phyloP scores from a whole-genome alignment of 176 grass and related monocot genomes.

The Paspalum notatum region DNA sequence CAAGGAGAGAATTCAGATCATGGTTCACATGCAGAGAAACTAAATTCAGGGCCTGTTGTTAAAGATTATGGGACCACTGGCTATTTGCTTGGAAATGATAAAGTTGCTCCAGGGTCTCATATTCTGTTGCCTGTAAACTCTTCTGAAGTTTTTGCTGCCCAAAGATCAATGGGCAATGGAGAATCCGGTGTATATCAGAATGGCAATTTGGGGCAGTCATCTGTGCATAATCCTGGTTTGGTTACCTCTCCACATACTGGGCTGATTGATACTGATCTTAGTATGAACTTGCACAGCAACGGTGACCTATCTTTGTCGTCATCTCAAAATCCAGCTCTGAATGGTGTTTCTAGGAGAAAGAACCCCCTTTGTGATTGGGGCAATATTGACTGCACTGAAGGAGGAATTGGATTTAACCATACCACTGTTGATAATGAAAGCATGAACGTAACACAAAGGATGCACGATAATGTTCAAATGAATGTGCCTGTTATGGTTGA shows the following conservation, averaged over 20 bases:
- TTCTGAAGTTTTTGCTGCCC: slow-evolving; percentile 35
- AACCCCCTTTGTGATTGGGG: slow-evolving; percentile 34
- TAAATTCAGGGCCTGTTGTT: slow-evolving; percentile 24
- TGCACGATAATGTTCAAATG: slow-evolving; percentile 33
- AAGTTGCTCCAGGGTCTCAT: slow-evolving; percentile 30
- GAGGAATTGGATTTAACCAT: slow-evolving; percentile 30
- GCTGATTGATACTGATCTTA: slow-evolving; percentile 28
- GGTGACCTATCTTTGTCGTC: slow-evolving; percentile 21
- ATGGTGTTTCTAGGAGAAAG: slow-evolving; percentile 38
- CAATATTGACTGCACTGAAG: slow-evolving; percentile 24
- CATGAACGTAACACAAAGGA: slow-evolving; percentile 12
- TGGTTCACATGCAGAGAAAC: slow-evolving; percentile 29
- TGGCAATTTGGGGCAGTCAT: slow-evolving; percentile 36
- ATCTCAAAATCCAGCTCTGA: slow-evolving; percentile 31
- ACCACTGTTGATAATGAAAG: slow-evolving; percentile 25
- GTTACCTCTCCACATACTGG: slow-evolving; percentile 30
- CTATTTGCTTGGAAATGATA: slow-evolving; percentile 17
- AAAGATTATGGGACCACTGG: slow-evolving; percentile 39
- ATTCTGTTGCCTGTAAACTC: slow-evolving; percentile 38
- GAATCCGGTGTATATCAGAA: slow-evolving; percentile 23
- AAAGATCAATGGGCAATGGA: slow-evolving; percentile 24
- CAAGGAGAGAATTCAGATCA: slow-evolving; percentile 34
- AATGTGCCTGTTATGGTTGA: slow-evolving; percentile 53
- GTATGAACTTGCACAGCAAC: slow-evolving; percentile 22
- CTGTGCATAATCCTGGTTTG: slow-evolving; percentile 32